Evolutionary conservation across 1,139 yeast genomes (phyloP), one percentile per base, ranked within the genome.

Genomic region (Saccharomycopsis hybrid): DNA sequence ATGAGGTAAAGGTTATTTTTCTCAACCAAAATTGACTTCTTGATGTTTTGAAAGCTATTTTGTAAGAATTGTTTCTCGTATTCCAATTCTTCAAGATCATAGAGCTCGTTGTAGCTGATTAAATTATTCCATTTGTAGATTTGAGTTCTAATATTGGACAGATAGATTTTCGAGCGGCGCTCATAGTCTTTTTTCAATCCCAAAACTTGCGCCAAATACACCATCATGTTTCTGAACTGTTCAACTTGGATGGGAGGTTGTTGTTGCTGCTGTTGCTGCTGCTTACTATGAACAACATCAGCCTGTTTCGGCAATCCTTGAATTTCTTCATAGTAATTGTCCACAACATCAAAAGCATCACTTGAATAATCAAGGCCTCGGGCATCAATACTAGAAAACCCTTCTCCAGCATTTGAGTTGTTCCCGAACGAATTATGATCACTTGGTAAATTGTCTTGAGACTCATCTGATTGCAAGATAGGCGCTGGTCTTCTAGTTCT

Each of bases 101-200:
- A 49, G 18, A 48, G 18, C 41, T 51, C 49, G 31, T 47, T 48
- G 28, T 33, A 38, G 36, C 45, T 35, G 13, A 44, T 30, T 38
- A 43, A 41, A 44, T 48, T 42, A 24, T 43, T 49, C 54, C 54
- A 51, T 31, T 48, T 51, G 45, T 48, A 40, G 31, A 49, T 49
- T 30, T 51, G 51, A 2, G 48, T 48, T 27, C 42, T 24, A 18
- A 51, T 31, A 9, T 51, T 48, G 18, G 51, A 48, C 2, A 55
- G 44, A 29, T 62, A 50, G 8, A 47, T 46, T 24, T 56, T 61
- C 11, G 58, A 47, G 28, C 58, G 49, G 1, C 41, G 41, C 24
- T 60, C 58, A 46, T 57, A 60, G 3, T 56, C 53, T 24, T 43
- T 46, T 44, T 63, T 59, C 41, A 56, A 43, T 13, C 45, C 39